Evolutionary conservation across 163 green algal genomes (phyloP).

Genomic region (Trebouxia gelatinosa): DNA sequence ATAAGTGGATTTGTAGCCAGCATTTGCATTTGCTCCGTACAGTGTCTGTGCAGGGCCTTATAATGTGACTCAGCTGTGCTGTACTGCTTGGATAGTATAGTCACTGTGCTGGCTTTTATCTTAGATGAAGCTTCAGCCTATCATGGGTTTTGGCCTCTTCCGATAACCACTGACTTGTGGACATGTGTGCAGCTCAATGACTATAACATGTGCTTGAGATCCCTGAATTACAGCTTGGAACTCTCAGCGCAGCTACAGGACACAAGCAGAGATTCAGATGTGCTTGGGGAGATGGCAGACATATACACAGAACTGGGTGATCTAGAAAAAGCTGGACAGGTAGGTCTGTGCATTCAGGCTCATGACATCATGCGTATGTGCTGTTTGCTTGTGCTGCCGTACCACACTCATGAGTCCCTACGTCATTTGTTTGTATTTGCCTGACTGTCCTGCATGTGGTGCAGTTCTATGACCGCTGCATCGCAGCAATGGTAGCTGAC

Average conservation of each 20-base stretch:
- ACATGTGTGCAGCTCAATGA: constrained; percentile 24
- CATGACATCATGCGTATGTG: neutral
- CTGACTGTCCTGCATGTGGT: neutral
- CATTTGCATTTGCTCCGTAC: too few species aligned
- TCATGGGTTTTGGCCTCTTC: neutral
- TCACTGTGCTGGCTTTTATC: neutral
- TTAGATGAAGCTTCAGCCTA: neutral
- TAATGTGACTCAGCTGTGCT: neutral
- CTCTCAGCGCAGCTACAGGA: constrained; percentile 28
- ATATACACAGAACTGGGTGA: constrained; percentile 33
- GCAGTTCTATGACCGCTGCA: constrained; percentile 41
- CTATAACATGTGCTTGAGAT: constrained; percentile 14
- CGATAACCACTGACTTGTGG: neutral
- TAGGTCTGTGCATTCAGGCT: neutral
- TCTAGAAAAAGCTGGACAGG: constrained; percentile 33
- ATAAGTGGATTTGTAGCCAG: too few species aligned
- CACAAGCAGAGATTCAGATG: constrained; percentile 15
- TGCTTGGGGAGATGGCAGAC: constrained; percentile 37
- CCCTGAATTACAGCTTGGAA: constrained; percentile 31
- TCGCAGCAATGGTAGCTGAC: constrained; percentile 26
- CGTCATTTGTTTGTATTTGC: neutral
- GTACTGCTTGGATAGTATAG: neutral
- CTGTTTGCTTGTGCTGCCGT: neutral
- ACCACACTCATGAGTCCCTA: neutral
- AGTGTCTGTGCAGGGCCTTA: too few species aligned